Conservation (phyloP, 306 rosid genomes). For the Cucurbita ficifolia region DNA sequence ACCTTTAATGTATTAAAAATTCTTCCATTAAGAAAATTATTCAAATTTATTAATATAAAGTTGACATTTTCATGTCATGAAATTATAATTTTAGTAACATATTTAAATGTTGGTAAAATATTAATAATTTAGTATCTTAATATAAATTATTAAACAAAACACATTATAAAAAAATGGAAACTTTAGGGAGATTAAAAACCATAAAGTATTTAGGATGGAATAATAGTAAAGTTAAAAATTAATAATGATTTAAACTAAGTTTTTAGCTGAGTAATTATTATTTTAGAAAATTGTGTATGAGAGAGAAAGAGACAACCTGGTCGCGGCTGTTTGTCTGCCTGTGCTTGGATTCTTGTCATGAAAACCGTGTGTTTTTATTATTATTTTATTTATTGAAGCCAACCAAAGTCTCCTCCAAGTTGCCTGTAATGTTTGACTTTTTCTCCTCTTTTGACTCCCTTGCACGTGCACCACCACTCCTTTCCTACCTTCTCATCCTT, state of each 20-base stretch:
- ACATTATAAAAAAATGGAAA: too few species aligned
- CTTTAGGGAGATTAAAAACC: too few species aligned
- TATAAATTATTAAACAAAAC: too few species aligned
- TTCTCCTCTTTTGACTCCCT: not conserved
- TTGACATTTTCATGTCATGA: too few species aligned
- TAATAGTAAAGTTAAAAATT: not conserved
- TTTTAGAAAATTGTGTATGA: not conserved
- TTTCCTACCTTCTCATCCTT: not conserved
- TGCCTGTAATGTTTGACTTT: not conserved
- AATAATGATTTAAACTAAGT: not conserved
- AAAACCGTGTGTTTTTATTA: not conserved
- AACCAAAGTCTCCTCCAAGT: not conserved
- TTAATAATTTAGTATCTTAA: too few species aligned
- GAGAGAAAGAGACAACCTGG: constrained; percentile 18
- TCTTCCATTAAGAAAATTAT: too few species aligned
- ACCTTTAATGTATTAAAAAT: too few species aligned
- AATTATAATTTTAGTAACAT: too few species aligned
- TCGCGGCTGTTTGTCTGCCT: constrained; percentile 39
- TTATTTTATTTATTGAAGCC: not conserved
- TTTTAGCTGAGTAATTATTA: not conserved
- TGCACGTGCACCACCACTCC: not conserved
- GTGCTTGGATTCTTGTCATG: constrained; percentile 19
- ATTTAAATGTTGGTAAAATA: too few species aligned
- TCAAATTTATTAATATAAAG: too few species aligned
- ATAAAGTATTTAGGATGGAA: too few species aligned